These are phyloP conservation scores for Ganoderma boninense DNA, from an alignment of 1,284 basidiomycete genomes.

Conservation along the genomic window DNA sequence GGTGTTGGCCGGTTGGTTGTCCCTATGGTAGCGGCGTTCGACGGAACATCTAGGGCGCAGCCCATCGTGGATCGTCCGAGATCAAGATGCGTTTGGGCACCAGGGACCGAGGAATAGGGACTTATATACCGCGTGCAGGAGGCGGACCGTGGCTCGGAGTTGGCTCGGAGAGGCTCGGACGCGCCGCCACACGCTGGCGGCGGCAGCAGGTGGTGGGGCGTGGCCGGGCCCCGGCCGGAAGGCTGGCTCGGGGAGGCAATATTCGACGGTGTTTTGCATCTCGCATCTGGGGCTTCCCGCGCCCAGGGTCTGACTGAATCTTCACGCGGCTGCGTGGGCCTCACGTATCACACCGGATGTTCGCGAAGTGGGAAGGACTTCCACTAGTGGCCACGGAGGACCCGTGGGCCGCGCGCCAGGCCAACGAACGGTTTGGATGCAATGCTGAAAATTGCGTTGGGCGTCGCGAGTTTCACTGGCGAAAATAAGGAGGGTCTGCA, in stretches of 20 bases:
- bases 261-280: slow-evolving; percentile 7
- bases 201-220: not conserved
- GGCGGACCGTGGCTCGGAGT: slow-evolving; percentile 8
- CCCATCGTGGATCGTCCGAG: slow-evolving; percentile 1
- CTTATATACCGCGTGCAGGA: not conserved
- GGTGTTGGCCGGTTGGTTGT: slow-evolving; percentile 25
- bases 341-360: slow-evolving; percentile 24
- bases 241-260: not conserved
- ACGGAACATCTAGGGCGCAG: not conserved
- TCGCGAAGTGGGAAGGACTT: not conserved
- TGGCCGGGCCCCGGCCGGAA: not conserved
- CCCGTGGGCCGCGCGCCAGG: slow-evolving; percentile 8
- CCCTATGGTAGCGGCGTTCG: slow-evolving; percentile 27
- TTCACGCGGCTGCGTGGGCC: slow-evolving; percentile 12
- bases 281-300: slow-evolving; percentile 2
- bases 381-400: not conserved
- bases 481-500: not conserved
- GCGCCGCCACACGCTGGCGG: not conserved
- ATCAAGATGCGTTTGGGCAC: not conserved
- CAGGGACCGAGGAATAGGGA: slow-evolving; percentile 2
- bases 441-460: slow-evolving; percentile 17
- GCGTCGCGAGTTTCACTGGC: not conserved
- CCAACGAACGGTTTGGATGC: not conserved
- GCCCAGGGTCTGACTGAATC: slow-evolving; percentile 1
- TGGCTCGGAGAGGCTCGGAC: slow-evolving; percentile 10